These are phyloP conservation scores for Agrostemma githago DNA, from an alignment of 148 eudicot species.

Conservation along the genomic window DNA sequence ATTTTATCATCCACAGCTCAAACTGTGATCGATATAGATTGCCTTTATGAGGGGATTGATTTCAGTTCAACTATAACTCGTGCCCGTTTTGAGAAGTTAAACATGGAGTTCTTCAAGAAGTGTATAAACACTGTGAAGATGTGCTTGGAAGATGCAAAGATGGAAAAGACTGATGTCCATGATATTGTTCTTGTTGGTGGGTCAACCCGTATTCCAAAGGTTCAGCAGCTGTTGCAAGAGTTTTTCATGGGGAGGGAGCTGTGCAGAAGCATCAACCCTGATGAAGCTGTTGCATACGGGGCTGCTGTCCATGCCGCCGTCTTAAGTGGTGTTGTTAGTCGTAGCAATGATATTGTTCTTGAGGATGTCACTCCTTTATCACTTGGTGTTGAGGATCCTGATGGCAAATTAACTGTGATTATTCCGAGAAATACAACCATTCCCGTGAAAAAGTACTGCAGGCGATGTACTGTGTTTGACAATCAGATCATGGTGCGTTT, in stretches of 20 bases:
- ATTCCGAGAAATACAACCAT: not conserved
- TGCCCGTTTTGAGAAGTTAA: slow-evolving; percentile 16
- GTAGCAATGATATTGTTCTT: not conserved
- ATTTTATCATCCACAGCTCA: not conserved
- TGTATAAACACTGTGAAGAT: not conserved
- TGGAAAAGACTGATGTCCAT: not conserved
- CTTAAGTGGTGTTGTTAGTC: slow-evolving; percentile 7
- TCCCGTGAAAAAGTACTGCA: not conserved
- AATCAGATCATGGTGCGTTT: not conserved
- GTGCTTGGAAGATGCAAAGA: slow-evolving; percentile 11
- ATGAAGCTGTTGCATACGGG: slow-evolving; percentile 25
- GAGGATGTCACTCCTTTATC: slow-evolving; percentile 13
- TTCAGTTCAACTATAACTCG: slow-evolving; percentile 2
- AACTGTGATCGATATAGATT: slow-evolving; percentile 3
- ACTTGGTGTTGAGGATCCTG: not conserved
- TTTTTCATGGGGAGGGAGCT: not conserved
- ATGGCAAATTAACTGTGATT: not conserved
- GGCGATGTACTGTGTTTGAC: not conserved
- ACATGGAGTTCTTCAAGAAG: not conserved
- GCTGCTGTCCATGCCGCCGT: slow-evolving; percentile 13
- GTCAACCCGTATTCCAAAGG: no score
- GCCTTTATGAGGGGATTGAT: slow-evolving; percentile 7
- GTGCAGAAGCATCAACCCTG: slow-evolving; percentile 12
- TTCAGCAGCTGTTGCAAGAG: not conserved
- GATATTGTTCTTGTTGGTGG: not conserved